Base-by-base conservation (phyloP, 2,329 filamentous ascomycete genomes). In the Neonectria faginata region DNA sequence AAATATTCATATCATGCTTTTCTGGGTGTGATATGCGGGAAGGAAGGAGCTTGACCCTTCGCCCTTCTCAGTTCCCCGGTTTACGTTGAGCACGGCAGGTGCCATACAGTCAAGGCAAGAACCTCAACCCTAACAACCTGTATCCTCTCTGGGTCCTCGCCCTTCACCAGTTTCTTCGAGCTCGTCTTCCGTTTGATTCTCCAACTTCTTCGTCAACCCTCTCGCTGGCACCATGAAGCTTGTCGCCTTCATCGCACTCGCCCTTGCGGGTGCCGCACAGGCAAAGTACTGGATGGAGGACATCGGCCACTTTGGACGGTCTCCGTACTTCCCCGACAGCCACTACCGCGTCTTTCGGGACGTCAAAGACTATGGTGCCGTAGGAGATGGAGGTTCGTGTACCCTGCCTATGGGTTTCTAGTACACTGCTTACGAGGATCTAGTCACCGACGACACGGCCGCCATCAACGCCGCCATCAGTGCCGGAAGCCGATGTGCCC, bases 321-420 rank as follows among this genome's bases (percentile, higher is more conserved):
- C 75, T 33, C 75, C 75, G 1, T 76, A 75, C 20, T 72, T 73
- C 18, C 74, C 74, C 2, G 75, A 76, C 50, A 66, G 64, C 41
- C 53, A 65, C 10, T 76, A 76, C 52, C 59, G 53, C 5, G 74
- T 76, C 8, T 76, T 76, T 62, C 74, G 74, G n/a, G 76, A 76
- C 5, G 72, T 76, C 22, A 76, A 68, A 44, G 72, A 76, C 7
- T 76, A 71, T 61, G 74, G 74, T 6, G 74, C 74, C 9, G 63
- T 74, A 42, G 74, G 74, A 4, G 74, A 76, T 57, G 74, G 74
- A 67, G 65, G 73, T 75, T 29, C 2, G 71, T 69, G 11, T 5
- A 33, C 48, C 11, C 14, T 25, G 27, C 12, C 12, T 3, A 3
- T 39, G 10, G 9, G 20, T 25, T 27, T 39, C 18, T 16, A 7